phyloP scores from a whole-genome alignment of 2,329 filamentous ascomycete genomes.

The Sporothrix sp. region DNA sequence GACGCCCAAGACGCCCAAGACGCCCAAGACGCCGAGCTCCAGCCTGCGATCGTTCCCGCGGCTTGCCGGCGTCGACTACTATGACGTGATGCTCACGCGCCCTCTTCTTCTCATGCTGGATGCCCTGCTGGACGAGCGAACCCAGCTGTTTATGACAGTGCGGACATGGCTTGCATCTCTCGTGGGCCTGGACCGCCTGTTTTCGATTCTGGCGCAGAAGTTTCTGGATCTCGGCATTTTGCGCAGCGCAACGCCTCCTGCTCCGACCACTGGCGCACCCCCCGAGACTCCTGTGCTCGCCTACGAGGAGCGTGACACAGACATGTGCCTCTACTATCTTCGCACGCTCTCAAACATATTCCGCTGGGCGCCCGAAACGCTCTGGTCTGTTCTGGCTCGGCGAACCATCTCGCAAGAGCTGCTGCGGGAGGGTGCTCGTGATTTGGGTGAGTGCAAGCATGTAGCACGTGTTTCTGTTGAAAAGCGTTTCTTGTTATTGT shows the following conservation, averaged over 20 bases:
- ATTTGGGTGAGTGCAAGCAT: conserved; percentile 39
- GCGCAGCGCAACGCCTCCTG: conserved; percentile 15
- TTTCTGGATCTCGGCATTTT: conserved; percentile 48
- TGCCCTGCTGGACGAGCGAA: conserved; percentile 59
- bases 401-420: conserved; percentile 43
- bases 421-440: conserved; percentile 33
- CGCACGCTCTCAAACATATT: conserved; percentile 65
- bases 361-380: conserved; percentile 54
- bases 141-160: conserved; percentile 65
- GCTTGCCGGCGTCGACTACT: conserved; percentile 49
- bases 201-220: conserved; percentile 50
- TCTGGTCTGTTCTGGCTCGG: conserved; percentile 61
- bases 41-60: conserved; percentile 30
- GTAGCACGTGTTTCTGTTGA: conserved; percentile 17
- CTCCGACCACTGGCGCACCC: background rate
- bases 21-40: conserved; percentile 34
- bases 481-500: conserved; percentile 14
- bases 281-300: conserved; percentile 15
- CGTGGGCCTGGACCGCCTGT: conserved; percentile 53
- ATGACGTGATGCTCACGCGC: conserved; percentile 65
- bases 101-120: conserved; percentile 78
- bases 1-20: conserved; percentile 39
- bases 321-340: conserved; percentile 69
- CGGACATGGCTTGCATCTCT: conserved; percentile 69
- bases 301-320: conserved; percentile 56